These are phyloP conservation scores for Histomonas meleagridis DNA, from an alignment of 208 protist genomes.

Conservation along the genomic window DNA sequence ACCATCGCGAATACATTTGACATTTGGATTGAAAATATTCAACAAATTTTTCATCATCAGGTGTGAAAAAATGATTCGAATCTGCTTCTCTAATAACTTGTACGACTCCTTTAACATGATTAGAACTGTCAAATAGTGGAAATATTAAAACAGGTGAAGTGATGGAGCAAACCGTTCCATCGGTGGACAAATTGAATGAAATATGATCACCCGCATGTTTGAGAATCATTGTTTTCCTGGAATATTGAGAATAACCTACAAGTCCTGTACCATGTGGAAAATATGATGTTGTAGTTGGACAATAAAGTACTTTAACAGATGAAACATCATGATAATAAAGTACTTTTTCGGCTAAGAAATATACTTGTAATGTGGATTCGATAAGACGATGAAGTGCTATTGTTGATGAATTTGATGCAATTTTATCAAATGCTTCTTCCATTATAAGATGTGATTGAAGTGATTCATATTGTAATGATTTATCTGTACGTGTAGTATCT, in stretches of 20 bases:
- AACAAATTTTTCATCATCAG: constrained; percentile 34
- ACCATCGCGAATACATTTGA: not conserved
- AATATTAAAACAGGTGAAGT: not conserved
- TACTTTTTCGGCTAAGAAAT: constrained; percentile 28
- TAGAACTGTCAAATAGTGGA: not conserved
- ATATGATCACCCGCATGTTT: not conserved
- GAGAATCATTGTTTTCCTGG: not conserved
- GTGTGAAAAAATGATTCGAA: not conserved
- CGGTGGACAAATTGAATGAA: not conserved
- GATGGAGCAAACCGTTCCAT: not conserved
- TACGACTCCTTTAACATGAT: not conserved
- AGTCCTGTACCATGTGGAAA: constrained; percentile 7
- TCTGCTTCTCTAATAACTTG: not conserved
- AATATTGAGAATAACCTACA: constrained; percentile 2
- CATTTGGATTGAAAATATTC: constrained; percentile 33
- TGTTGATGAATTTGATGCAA: not conserved
- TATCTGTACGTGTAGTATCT: no score
- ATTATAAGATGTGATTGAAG: not conserved
- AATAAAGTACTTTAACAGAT: constrained; percentile 29
- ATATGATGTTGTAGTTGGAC: constrained; percentile 5
- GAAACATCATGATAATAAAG: constrained; percentile 29
- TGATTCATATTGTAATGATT: not conserved
- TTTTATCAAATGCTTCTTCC: constrained; percentile 32
- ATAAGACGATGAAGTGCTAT: not conserved
- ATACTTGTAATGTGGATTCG: not conserved